phyloP scores from a whole-genome alignment of 192 early-diverging fungal genomes.

The Podochytrium sp. region DNA sequence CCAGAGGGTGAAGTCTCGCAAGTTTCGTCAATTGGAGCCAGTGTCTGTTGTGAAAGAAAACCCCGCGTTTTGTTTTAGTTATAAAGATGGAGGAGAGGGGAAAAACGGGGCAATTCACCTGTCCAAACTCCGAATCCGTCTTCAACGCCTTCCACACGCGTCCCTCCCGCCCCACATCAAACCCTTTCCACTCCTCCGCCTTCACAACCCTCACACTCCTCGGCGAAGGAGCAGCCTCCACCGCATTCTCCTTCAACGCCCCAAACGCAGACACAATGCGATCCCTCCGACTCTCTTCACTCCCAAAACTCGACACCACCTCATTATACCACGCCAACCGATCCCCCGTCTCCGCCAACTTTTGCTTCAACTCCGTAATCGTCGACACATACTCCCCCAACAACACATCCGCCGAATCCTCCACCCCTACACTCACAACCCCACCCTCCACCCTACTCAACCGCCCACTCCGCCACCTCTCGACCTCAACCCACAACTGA shows the following conservation, averaged over 20 bases:
- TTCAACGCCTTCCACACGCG: slow-evolving; percentile 36
- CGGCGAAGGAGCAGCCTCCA: slow-evolving; percentile 9
- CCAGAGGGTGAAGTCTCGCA: background rate
- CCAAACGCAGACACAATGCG: background rate
- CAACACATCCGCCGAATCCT: background rate
- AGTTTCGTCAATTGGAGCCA: background rate
- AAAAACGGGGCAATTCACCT: slow-evolving; percentile 1
- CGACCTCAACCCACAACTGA: slow-evolving; percentile 37
- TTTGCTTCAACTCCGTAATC: slow-evolving; percentile 45
- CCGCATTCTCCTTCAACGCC: background rate
- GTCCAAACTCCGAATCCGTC: slow-evolving; percentile 31
- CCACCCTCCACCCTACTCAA: background rate
- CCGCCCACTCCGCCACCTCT: slow-evolving; percentile 27
- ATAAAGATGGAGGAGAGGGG: background rate
- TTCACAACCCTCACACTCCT: background rate
- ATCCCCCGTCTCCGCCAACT: slow-evolving; percentile 50
- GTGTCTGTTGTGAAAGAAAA: background rate
- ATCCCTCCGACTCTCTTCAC: slow-evolving; percentile 19
- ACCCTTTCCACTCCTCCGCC: background rate
- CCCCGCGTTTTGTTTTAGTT: background rate
- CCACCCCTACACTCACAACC: background rate
- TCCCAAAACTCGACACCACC: slow-evolving; percentile 36
- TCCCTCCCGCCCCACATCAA: slow-evolving; percentile 39
- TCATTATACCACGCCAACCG: slow-evolving; percentile 55
- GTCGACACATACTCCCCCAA: slow-evolving; percentile 32